A percentile compares a stretch with the other conserved stretches of the same genome.
These are phyloP conservation scores for Cantharellus anzutake DNA, from an alignment of 768 basidiomycete species.

Conservation along the genomic window DNA sequence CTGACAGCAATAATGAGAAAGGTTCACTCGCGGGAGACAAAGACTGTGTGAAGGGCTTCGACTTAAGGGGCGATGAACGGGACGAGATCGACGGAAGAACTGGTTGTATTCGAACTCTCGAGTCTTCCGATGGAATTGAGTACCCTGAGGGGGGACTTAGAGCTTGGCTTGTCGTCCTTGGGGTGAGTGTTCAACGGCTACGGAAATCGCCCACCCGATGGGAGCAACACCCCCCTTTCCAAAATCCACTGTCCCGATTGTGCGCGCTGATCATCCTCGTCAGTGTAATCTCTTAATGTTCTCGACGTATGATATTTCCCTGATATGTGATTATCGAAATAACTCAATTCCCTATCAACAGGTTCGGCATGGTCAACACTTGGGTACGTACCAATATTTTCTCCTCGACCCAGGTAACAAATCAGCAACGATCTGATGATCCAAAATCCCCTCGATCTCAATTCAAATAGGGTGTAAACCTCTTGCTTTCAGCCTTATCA, in stretches of 20 bases:
- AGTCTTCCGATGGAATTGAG: not conserved
- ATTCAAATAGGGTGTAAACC: not conserved
- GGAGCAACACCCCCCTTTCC: not conserved
- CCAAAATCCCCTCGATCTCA: not conserved
- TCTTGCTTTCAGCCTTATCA: not conserved
- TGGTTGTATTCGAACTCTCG: too few species aligned
- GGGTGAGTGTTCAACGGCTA: not conserved
- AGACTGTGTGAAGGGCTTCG: too few species aligned
- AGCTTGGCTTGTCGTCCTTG: not conserved
- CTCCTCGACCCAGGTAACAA: not conserved
- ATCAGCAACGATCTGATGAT: not conserved
- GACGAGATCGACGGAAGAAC: too few species aligned
- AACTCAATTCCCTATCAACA: not conserved
- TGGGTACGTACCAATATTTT: slow-evolving; percentile 2
- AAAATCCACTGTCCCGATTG: not conserved
- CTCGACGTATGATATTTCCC: slow-evolving; percentile 1
- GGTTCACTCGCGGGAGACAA: too few species aligned
- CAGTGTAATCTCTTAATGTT: slow-evolving; percentile 2
- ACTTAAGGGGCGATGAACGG: too few species aligned
- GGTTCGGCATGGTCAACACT: not conserved
- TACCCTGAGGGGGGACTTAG: not conserved
- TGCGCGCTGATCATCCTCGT: not conserved
- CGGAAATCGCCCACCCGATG: too few species aligned
- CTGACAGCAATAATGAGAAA: too few species aligned
- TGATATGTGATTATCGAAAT: not conserved